Base-by-base conservation (phyloP, 306 rosid genomes). In the Coriaria nepalensis region DNA sequence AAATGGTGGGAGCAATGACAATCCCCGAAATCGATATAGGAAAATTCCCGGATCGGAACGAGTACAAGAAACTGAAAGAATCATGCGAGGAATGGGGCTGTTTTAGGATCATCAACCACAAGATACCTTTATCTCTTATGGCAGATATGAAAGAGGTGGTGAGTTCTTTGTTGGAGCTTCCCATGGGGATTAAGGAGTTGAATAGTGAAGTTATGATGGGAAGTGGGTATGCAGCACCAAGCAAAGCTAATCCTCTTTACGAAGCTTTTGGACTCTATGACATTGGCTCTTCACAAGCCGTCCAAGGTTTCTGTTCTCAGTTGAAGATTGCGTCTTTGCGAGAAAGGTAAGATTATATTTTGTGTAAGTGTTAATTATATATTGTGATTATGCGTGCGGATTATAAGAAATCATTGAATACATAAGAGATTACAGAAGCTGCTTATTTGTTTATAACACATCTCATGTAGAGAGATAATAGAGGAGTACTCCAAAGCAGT, bases 61-160 rank as follows among this genome's bases (percentile, higher is more conserved):
- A 67, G 46, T 55, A 55, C 35, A 40, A 49, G 40, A 82, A 71
- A 8, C 66, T 83, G 35, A 71, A 75, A 57, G 74, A 73, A 15
- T 78, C 78, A 37, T 71, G 81, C 12, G 94, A 72, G 47, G 65
- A 46, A 50, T 75, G 71, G 79, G 83, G 83, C 12, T 78, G 79
- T 46, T 82, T 82, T 50, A 73, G 84, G 50, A 40, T 78, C n/a
- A 51, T 73, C 7, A 78, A 78, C 49, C 93, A 78, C 53, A 40
- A 45, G 6, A 43, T 78, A 34, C 53, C 83, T 5, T 12, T 9
- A 36, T 11, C 59, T 10, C 69, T 82, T 0, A 78, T 76, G 93
- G 47, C 13, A 0, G 68, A 78, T 45, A 78, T 78, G 83, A 78
- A 71, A 53, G 42, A 0, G 6, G 77, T 65, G 39, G 58, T 70